phyloP scores from a whole-genome alignment of 768 basidiomycete species.

The Udeniomyces megalosporus region DNA sequence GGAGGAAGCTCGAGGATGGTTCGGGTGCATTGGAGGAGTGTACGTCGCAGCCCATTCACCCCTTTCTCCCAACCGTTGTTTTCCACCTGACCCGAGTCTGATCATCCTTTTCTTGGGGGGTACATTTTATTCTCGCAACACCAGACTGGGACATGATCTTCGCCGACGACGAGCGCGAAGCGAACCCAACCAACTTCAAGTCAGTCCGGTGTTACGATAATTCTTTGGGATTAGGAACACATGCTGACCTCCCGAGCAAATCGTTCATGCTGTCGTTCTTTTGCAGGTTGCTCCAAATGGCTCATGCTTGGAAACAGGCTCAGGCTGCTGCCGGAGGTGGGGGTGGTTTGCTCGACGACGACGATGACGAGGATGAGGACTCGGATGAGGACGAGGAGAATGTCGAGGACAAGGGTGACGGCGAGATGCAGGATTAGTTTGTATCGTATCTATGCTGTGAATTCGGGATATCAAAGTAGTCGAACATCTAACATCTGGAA shows the following conservation, averaged over 20 bases:
- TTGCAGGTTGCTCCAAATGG: conserved; percentile 69
- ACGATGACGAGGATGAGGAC: conserved; percentile 9
- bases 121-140: no score
- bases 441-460: no score
- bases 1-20: conserved; percentile 69
- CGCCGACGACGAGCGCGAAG: conserved; percentile 86
- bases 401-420: not conserved
- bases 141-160: conserved; percentile 90
- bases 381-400: not conserved
- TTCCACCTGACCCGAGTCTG: not conserved
- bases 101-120: not conserved
- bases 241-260: not conserved
- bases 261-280: not conserved
- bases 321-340: conserved; percentile 10
- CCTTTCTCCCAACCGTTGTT: not conserved
- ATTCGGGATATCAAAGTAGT: no score
- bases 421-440: no score
- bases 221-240: no score
- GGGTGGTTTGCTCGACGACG: not conserved
- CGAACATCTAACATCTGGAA: no score
- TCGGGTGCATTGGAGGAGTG: conserved; percentile 63
- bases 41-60: conserved; percentile 19
- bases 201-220: no score
- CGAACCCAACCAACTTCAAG: conserved; percentile 84
- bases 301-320: conserved; percentile 55